Evolutionary conservation across 202 grass and related monocot genomes (phyloP).

Genomic region (Carex arenaria): DNA sequence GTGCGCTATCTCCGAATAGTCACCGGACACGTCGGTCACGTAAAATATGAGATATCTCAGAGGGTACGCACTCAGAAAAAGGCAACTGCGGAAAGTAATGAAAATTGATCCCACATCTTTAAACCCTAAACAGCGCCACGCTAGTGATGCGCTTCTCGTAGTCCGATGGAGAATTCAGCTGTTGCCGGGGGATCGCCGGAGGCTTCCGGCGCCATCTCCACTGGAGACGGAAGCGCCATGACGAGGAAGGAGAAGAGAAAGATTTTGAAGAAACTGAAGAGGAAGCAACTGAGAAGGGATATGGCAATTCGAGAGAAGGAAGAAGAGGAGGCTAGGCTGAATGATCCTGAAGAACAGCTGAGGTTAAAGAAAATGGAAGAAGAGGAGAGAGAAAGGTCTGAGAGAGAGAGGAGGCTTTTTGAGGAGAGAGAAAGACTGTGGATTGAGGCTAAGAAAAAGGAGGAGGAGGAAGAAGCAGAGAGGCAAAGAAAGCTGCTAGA

Average conservation of each 20-base stretch:
- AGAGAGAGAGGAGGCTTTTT: slow-evolving; percentile 50
- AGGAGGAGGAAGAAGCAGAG: slow-evolving; percentile 32
- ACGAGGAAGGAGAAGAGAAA: slow-evolving; percentile 58
- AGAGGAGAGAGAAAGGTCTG: slow-evolving; percentile 46
- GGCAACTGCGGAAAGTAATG: background rate
- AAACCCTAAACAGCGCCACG: background rate
- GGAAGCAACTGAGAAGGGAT: slow-evolving; percentile 44
- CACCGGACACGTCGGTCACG: no score
- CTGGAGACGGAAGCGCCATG: background rate
- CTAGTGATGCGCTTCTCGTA: background rate
- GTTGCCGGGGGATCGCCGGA: slow-evolving; percentile 15
- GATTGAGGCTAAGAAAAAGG: slow-evolving; percentile 48
- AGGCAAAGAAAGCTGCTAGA: slow-evolving; percentile 30
- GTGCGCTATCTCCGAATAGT: no score
- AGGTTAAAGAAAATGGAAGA: slow-evolving; percentile 42
- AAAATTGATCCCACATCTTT: background rate
- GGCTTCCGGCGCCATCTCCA: background rate
- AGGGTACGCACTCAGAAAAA: background rate
- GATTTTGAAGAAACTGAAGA: slow-evolving; percentile 68
- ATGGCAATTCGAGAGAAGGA: slow-evolving; percentile 45
- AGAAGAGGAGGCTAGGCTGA: slow-evolving; percentile 36
- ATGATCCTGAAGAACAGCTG: slow-evolving; percentile 62
- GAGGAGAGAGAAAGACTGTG: slow-evolving; percentile 78
- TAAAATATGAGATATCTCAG: no score
- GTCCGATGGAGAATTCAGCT: slow-evolving; percentile 22